phyloP scores from a whole-genome alignment of 2,329 filamentous ascomycete genomes.

The Alternaria sp. region DNA sequence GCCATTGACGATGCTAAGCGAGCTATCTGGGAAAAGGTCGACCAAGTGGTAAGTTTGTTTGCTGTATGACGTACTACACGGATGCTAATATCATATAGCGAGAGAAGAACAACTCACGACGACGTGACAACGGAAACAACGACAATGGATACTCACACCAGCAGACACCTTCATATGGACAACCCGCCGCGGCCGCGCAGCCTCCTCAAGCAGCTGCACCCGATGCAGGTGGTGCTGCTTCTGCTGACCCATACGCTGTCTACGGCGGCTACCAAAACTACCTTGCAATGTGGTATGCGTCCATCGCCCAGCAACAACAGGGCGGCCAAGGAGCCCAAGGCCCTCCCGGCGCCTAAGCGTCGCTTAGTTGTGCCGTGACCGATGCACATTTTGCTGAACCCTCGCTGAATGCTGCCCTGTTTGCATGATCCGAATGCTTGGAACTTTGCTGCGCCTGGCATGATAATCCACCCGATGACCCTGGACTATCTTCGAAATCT shows the following conservation, averaged over 20 bases:
- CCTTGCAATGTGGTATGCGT: slow-evolving; percentile 80
- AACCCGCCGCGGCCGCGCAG: slow-evolving; percentile 40
- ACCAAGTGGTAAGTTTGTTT: slow-evolving; percentile 73
- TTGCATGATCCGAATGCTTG: slow-evolving; percentile 46
- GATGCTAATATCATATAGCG: slow-evolving; percentile 47
- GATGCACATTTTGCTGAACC: slow-evolving; percentile 46
- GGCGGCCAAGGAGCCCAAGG: slow-evolving; percentile 36
- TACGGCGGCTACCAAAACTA: slow-evolving; percentile 87
- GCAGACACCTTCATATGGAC: slow-evolving; percentile 45
- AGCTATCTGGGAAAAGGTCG: slow-evolving; percentile 90
- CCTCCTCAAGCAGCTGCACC: slow-evolving; percentile 38
- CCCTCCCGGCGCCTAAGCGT: slow-evolving; percentile 45
- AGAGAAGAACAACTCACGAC: slow-evolving; percentile 53
- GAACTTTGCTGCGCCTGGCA: slow-evolving; percentile 33
- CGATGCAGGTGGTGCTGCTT: slow-evolving; percentile 57
- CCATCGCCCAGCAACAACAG: slow-evolving; percentile 61
- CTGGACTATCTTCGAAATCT: slow-evolving; percentile 24
- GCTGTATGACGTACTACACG: not conserved
- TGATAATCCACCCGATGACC: slow-evolving; percentile 23
- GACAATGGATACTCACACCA: slow-evolving; percentile 57
- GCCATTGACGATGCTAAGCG: slow-evolving; percentile 81
- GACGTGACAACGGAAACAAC: slow-evolving; percentile 49
- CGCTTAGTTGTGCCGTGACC: slow-evolving; percentile 40
- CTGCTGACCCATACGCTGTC: slow-evolving; percentile 67
- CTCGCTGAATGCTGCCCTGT: slow-evolving; percentile 45